Percentiles rank a stretch among this genome's conserved stretches.
These are phyloP conservation scores for Cyclaneusma minus DNA, from an alignment of 2,329 filamentous ascomycete genomes.

Conservation along the genomic window DNA sequence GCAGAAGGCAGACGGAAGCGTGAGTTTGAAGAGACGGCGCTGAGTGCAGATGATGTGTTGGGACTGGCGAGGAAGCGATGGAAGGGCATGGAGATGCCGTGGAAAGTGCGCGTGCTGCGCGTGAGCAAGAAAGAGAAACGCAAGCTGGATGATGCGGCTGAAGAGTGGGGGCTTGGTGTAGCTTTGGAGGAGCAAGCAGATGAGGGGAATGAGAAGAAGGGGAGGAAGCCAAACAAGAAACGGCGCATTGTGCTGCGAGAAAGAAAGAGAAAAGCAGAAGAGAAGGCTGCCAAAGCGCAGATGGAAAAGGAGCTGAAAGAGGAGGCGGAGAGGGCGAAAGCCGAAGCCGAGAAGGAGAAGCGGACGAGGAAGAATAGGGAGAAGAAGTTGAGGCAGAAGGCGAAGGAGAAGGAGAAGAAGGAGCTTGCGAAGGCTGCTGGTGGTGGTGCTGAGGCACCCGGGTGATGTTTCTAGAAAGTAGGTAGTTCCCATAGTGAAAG, in stretches of 20 bases:
- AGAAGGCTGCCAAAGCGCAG: slow-evolving; percentile 21
- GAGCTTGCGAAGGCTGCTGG: slow-evolving; percentile 9
- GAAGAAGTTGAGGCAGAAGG: slow-evolving; percentile 42
- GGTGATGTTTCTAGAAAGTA: too few species aligned
- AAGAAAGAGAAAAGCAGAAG: slow-evolving; percentile 25
- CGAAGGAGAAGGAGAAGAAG: slow-evolving; percentile 41
- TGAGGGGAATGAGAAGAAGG: slow-evolving; percentile 18
- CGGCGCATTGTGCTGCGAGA: slow-evolving; percentile 32
- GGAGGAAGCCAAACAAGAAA: slow-evolving; percentile 40
- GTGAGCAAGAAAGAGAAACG: slow-evolving; percentile 16
- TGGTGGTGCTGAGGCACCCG: slow-evolving; percentile 3
- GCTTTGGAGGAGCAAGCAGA: slow-evolving; percentile 7
- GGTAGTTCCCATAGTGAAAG: too few species aligned
- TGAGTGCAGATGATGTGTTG: slow-evolving; percentile 36
- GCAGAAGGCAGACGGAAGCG: slow-evolving; percentile 21
- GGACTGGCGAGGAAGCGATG: slow-evolving; percentile 25
- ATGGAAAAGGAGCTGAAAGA: slow-evolving; percentile 17
- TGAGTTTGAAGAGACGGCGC: slow-evolving; percentile 29
- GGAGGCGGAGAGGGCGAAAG: slow-evolving; percentile 30
- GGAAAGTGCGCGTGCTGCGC: slow-evolving; percentile 34
- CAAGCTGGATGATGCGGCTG: slow-evolving; percentile 3
- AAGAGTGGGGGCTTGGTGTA: slow-evolving; percentile 2
- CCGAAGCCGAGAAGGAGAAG: slow-evolving; percentile 41
- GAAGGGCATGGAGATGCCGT: slow-evolving; percentile 46
- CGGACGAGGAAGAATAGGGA: slow-evolving; percentile 44